Evolutionary conservation across 768 basidiomycete genomes (phyloP).

Genomic region (Hygrocybe punicea): DNA sequence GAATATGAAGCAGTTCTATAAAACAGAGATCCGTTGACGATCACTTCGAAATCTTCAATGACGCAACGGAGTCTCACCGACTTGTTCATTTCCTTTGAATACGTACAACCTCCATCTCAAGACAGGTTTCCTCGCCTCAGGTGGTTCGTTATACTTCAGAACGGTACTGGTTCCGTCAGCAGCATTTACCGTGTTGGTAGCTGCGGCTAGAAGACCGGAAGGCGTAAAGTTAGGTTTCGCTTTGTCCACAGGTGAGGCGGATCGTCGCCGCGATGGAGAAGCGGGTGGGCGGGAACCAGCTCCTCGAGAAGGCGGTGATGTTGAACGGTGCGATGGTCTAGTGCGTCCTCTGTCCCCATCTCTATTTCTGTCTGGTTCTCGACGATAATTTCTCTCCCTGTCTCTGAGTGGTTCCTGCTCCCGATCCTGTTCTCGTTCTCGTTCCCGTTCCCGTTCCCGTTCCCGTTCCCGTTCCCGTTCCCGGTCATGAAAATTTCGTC

Average conservation of each 20-base stretch:
- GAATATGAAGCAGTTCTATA: conserved; percentile 85
- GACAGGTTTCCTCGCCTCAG: conserved; percentile 90
- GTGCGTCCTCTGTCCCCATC: conserved; percentile 30
- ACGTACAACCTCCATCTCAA: conserved; percentile 94
- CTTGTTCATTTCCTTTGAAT: conserved; percentile 92
- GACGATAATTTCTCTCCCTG: neutral
- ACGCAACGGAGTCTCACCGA: conserved; percentile 54
- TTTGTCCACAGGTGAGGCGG: conserved; percentile 52
- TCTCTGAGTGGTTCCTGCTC: neutral
- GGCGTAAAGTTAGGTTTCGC: conserved; percentile 85
- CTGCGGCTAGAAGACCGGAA: conserved; percentile 91
- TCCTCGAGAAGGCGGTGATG: conserved; percentile 53
- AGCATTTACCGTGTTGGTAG: conserved; percentile 85
- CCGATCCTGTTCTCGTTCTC: neutral
- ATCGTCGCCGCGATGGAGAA: conserved; percentile 38
- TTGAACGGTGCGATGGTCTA: conserved; percentile 52
- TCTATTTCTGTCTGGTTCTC: conserved; percentile 14
- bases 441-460: neutral
- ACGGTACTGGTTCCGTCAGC: conserved; percentile 75
- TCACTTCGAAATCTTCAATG: neutral
- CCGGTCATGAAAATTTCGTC: neutral
- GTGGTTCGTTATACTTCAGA: conserved; percentile 97
- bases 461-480: neutral
- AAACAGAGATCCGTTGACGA: neutral
- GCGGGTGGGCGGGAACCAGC: conserved; percentile 37